Percentiles rank a stretch among this genome's conserved stretches.
Conservation (phyloP, 306 rosid genomes). For the Glycine latifolia region DNA sequence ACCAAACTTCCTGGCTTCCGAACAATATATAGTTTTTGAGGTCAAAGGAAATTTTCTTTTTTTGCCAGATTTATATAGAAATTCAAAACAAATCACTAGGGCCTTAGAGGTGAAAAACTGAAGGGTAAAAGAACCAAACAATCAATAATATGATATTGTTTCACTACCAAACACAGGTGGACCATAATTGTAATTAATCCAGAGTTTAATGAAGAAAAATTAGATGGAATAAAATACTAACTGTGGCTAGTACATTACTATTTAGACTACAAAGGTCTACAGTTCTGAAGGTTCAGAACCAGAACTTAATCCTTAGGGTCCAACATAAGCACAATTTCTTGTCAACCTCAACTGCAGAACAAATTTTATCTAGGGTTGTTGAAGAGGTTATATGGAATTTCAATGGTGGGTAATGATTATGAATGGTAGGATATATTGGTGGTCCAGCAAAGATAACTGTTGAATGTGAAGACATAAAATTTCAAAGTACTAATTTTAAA, state of each 20-base stretch:
- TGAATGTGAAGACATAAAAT: background rate
- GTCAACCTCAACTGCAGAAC: conserved; percentile 18
- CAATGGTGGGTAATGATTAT: conserved; percentile 8
- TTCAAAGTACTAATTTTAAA: background rate
- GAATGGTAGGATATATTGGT: background rate
- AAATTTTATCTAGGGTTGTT: conserved; percentile 9
- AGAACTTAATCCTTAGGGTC: background rate
- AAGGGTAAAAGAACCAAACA: background rate
- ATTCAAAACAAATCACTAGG: background rate
- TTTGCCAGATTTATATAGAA: background rate
- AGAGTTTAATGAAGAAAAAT: background rate
- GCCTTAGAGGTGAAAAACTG: background rate
- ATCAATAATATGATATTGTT: background rate
- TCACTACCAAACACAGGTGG: no score
- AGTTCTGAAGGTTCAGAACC: conserved; percentile 9
- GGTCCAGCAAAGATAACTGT: background rate
- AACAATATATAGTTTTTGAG: background rate
- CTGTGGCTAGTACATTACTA: conserved; percentile 6
- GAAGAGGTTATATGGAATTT: background rate
- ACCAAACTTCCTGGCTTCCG: background rate
- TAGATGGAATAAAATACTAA: conserved; percentile 19
- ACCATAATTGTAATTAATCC: background rate
- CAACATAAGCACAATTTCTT: conserved; percentile 2
- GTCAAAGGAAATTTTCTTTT: background rate
- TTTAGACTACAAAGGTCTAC: background rate